Conservation (phyloP, 257 asterid species). For the Coffea eugenioides region DNA sequence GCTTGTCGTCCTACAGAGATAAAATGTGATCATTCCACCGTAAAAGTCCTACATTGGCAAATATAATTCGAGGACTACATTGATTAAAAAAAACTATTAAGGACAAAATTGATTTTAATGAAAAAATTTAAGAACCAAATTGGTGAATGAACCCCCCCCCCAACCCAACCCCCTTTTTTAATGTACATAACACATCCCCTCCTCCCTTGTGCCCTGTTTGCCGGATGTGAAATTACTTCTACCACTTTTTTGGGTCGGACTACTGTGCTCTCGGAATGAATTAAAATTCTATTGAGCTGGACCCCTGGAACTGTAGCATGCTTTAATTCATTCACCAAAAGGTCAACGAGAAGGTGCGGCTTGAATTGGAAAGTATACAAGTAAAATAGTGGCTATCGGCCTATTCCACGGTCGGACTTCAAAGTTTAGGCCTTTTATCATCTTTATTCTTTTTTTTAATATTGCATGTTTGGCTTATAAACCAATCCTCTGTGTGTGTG, state of each 20-base stretch:
- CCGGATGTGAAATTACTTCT: background rate
- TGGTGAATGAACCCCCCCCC: too few relatives aligned
- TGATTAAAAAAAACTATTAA: too few relatives aligned
- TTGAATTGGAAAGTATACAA: background rate
- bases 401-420: too few relatives aligned
- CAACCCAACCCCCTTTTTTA: too few relatives aligned
- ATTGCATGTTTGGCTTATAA: background rate
- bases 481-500: background rate
- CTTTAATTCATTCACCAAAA: background rate
- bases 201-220: background rate
- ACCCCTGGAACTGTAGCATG: too few relatives aligned
- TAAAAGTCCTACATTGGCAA: too few relatives aligned
- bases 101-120: too few relatives aligned
- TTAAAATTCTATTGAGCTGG: background rate
- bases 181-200: too few relatives aligned
- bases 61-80: too few relatives aligned
- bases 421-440: background rate
- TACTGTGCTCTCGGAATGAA: background rate
- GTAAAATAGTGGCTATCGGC: background rate
- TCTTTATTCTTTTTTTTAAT: background rate
- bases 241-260: background rate
- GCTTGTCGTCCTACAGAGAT: too few relatives aligned
- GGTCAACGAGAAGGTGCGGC: background rate
- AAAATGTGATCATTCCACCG: too few relatives aligned
- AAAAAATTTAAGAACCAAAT: too few relatives aligned